These are phyloP conservation scores for Aspergillus japonicus DNA, from an alignment of 2,329 filamentous ascomycete genomes.

Conservation along the genomic window DNA sequence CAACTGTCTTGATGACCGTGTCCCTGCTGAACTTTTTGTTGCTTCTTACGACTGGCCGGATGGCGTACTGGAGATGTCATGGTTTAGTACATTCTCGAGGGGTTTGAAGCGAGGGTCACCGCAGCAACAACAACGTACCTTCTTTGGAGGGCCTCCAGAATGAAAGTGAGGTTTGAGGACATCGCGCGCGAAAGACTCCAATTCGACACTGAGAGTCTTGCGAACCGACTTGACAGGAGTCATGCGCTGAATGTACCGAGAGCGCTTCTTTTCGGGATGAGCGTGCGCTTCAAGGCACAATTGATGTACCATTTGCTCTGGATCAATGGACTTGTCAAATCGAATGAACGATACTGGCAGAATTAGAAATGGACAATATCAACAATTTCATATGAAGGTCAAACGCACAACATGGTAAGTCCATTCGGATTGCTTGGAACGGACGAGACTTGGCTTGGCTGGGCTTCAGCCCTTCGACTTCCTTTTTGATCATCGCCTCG, in stretches of 20 bases:
- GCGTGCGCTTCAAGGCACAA: constrained; percentile 58
- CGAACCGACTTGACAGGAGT: constrained; percentile 59
- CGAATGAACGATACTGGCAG: constrained; percentile 51
- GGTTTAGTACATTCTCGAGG: background rate
- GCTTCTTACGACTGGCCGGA: constrained; percentile 60
- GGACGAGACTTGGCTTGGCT: constrained; percentile 47
- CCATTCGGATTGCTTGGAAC: constrained; percentile 54
- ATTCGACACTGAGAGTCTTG: constrained; percentile 57
- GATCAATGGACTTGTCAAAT: constrained; percentile 56
- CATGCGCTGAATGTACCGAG: constrained; percentile 60
- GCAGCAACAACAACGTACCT: constrained; percentile 43
- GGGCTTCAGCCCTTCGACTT: constrained; percentile 54
- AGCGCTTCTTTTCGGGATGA: constrained; percentile 52
- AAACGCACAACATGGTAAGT: constrained; percentile 49
- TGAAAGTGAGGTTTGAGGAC: constrained; percentile 62
- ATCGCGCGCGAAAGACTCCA: constrained; percentile 56
- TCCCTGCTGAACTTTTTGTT: constrained; percentile 59
- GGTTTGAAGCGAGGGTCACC: background rate
- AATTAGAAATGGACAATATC: constrained; percentile 15
- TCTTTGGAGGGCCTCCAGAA: constrained; percentile 50
- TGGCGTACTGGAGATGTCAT: constrained; percentile 54
- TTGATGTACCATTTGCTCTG: constrained; percentile 58
- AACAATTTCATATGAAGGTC: constrained; percentile 4
- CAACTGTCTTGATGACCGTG: constrained; percentile 59
- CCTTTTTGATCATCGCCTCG: constrained; percentile 59